A percentile compares a stretch with the other conserved stretches of the same genome.
These are phyloP conservation scores for Ceratorhiza oryzae-sativae DNA, from an alignment of 1,284 basidiomycete genomes.

Conservation along the genomic window DNA sequence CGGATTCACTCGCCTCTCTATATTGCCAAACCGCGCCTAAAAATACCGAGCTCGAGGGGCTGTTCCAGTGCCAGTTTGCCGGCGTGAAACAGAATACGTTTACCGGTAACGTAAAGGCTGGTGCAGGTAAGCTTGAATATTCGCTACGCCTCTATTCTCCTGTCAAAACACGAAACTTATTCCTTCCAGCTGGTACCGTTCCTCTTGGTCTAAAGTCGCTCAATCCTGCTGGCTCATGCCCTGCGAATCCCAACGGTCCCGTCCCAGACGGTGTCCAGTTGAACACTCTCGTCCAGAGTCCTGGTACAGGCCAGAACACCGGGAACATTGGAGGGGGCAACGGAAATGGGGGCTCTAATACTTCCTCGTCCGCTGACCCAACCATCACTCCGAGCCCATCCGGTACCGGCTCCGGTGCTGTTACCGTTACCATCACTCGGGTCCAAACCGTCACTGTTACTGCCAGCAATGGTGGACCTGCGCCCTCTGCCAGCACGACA, in stretches of 20 bases:
- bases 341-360: background rate
- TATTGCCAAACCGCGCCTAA: slow-evolving; percentile 61
- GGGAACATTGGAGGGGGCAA: slow-evolving; percentile 14
- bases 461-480: background rate
- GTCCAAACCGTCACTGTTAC: slow-evolving; percentile 28
- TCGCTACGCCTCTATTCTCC: background rate
- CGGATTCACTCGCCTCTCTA: slow-evolving; percentile 57
- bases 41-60: slow-evolving; percentile 60
- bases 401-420: background rate
- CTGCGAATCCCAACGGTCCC: slow-evolving; percentile 54
- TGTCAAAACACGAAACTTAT: no score
- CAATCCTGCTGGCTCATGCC: slow-evolving; percentile 60
- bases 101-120: slow-evolving; percentile 63
- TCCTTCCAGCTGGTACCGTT: slow-evolving; percentile 49
- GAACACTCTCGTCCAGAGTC: slow-evolving; percentile 54
- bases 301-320: slow-evolving; percentile 48
- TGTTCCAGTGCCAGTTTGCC: slow-evolving; percentile 65
- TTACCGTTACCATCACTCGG: slow-evolving; percentile 12
- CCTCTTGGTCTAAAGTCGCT: slow-evolving; percentile 57
- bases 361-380: background rate
- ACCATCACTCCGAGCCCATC: background rate
- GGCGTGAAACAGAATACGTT: slow-evolving; percentile 60
- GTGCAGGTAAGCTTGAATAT: slow-evolving; percentile 46
- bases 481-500: background rate
- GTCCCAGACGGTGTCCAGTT: slow-evolving; percentile 63